Evolutionary conservation across 2,329 filamentous ascomycete species (phyloP).

Genomic region (Diaporthe vaccinii): DNA sequence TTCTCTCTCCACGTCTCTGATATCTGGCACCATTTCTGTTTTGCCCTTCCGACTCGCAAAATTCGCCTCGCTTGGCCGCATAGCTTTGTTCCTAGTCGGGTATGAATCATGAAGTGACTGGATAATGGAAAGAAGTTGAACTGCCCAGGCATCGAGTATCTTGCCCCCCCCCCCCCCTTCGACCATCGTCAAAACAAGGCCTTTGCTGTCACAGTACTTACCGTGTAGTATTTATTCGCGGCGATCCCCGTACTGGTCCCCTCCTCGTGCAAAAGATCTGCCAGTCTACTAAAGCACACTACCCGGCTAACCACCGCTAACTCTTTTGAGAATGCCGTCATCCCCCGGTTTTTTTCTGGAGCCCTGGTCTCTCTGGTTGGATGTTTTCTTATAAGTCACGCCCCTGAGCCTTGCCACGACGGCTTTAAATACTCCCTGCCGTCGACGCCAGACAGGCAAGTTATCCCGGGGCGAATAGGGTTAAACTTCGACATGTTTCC

Average conservation of each 20-base stretch:
- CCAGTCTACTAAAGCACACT: neutral
- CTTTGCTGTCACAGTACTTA: neutral
- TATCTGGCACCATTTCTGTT: neutral
- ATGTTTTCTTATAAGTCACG: conserved; percentile 14
- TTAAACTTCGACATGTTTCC: neutral
- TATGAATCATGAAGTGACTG: conserved; percentile 6
- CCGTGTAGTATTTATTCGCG: neutral
- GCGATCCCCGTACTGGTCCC: conserved; percentile 13
- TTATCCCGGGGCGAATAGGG: neutral
- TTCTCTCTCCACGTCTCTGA: neutral
- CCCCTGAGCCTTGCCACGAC: neutral
- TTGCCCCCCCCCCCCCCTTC: neutral
- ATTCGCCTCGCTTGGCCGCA: neutral
- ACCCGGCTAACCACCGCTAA: conserved; percentile 12
- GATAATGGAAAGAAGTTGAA: neutral
- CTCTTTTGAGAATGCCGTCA: conserved; percentile 27
- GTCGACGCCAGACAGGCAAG: neutral
- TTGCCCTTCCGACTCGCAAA: conserved; percentile 8
- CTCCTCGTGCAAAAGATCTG: conserved; percentile 2
- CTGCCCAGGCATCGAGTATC: neutral
- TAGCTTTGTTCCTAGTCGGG: neutral
- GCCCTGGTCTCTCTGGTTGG: neutral
- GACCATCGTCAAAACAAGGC: neutral
- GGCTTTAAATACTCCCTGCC: neutral
- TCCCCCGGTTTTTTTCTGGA: conserved; percentile 10